A percentile compares a stretch with the other conserved stretches of the same genome.
Evolutionary conservation across 2,329 filamentous ascomycete species (phyloP).

Genomic region (Arthrobotrys pseudoclavata): DNA sequence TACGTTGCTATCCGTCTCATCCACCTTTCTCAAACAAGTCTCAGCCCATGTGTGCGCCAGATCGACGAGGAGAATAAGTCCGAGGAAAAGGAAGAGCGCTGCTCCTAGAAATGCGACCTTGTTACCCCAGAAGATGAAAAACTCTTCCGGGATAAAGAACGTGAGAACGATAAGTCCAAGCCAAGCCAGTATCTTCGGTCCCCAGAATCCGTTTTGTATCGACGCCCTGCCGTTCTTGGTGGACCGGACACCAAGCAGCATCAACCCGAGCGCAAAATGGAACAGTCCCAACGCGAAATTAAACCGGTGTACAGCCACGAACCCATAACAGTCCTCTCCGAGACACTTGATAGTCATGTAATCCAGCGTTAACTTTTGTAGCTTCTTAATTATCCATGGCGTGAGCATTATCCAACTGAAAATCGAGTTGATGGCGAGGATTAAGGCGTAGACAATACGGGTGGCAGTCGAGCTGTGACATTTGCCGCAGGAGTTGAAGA

Average conservation of each 20-base stretch:
- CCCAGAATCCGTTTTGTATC: constrained; percentile 96
- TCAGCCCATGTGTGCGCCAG: constrained; percentile 97
- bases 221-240: constrained; percentile 82
- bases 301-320: constrained; percentile 95
- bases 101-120: constrained; percentile 90
- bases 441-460: constrained; percentile 93
- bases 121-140: constrained; percentile 92
- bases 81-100: constrained; percentile 92
- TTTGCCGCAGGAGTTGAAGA: constrained; percentile 95
- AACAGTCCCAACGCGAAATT: constrained; percentile 97
- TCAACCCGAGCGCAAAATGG: constrained; percentile 85
- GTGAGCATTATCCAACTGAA: constrained; percentile 99
- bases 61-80: constrained; percentile 91
- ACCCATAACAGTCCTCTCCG: constrained; percentile 91
- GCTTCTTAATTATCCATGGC: constrained; percentile 95
- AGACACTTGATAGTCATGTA: constrained; percentile 96
- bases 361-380: constrained; percentile 90
- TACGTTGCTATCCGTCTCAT: constrained; percentile 83
- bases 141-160: constrained; percentile 93
- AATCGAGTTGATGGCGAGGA: constrained; percentile 96
- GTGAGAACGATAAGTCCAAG: constrained; percentile 86
- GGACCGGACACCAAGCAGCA: constrained; percentile 87
- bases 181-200: constrained; percentile 94
- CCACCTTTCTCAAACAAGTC: constrained; percentile 93
- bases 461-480: constrained; percentile 98